Conservation (phyloP, 768 basidiomycete species). For the Trametes villosa region DNA sequence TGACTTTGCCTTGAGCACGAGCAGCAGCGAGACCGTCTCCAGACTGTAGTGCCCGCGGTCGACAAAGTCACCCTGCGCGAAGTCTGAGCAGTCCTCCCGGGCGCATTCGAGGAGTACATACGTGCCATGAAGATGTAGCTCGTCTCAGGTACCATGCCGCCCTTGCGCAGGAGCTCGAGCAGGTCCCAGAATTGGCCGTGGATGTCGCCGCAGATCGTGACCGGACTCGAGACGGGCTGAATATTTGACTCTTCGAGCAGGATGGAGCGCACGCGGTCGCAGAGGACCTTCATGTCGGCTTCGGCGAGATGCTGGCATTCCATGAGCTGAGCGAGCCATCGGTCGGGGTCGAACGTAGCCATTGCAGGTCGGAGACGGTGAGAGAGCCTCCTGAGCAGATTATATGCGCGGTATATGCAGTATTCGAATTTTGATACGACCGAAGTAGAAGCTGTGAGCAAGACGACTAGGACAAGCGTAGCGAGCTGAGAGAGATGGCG, state of each 20-base stretch:
- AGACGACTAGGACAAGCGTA: background rate
- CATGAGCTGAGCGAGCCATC: constrained; percentile 90
- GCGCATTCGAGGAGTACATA: constrained; percentile 41
- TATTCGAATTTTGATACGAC: background rate
- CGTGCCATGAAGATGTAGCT: constrained; percentile 97
- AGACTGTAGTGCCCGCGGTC: constrained; percentile 96
- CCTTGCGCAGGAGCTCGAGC: constrained; percentile 84
- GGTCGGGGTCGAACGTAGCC: constrained; percentile 56
- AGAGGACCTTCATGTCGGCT: constrained; percentile 90
- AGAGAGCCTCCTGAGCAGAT: background rate
- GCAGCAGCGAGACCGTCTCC: constrained; percentile 88
- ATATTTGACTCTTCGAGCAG: constrained; percentile 98
- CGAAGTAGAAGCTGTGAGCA: background rate
- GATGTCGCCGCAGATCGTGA: constrained; percentile 95
- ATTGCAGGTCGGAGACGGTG: constrained; percentile 14
- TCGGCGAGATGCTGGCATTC: constrained; percentile 89
- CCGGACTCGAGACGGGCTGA: constrained; percentile 93
- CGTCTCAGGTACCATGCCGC: constrained; percentile 82
- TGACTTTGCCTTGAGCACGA: constrained; percentile 89
- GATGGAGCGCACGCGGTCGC: constrained; percentile 85
- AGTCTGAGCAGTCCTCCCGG: constrained; percentile 25
- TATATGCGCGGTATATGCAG: background rate
- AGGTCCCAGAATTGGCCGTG: constrained; percentile 99
- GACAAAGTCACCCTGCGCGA: constrained; percentile 88
- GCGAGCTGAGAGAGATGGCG: background rate